Evolutionary conservation across 2,329 filamentous ascomycete species (phyloP), one percentile per base, ranked within the genome.

Genomic region (Talaromyces funiculosus): DNA sequence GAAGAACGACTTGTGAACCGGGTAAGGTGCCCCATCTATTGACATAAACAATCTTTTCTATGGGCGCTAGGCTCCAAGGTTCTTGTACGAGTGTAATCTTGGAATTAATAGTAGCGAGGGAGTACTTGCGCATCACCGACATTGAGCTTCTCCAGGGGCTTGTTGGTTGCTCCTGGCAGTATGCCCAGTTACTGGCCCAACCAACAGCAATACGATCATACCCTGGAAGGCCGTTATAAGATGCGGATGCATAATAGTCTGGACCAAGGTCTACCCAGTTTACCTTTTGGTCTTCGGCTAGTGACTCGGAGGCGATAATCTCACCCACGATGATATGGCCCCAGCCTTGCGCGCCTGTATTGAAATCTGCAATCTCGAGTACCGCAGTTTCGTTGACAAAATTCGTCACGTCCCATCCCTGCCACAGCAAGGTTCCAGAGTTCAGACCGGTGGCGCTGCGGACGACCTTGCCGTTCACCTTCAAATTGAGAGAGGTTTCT

Each of bases 151-250:
- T 65, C 69, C 69, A 72, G 7, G 68, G 64, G 24, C 45, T 37
- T 8, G 66, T 70, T 1, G 68, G 69, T 14, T 69, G 66, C 2
- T 37, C 54, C 3, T 14, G 31, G 2, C 61, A 68, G 38, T 72
- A 72, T 24, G 69, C 65, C 69, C 69, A 72, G 60, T 72, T 71
- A 42, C 66, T 72, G 69, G 71, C 71, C 69, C 69, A 72, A 4
- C 51, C 64, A 35, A 71, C 62, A 3, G 64, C 56, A 20, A 66
- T 64, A 12, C 63, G 65, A 3, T 66, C 57, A 29, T 62, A 47
- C 10, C 47, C 16, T 2, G 66, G 57, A 2, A 70, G 61, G 3
- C 69, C 69, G 37, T 69, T 71, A 24, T 66, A 66, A 10, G 62
- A 61, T 10, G 62, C 31, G 0, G 68, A 64, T 8, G 70, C 70